Conservation (phyloP, 163 green algal genomes). For the Chlamydomonas reinhardtii region DNA sequence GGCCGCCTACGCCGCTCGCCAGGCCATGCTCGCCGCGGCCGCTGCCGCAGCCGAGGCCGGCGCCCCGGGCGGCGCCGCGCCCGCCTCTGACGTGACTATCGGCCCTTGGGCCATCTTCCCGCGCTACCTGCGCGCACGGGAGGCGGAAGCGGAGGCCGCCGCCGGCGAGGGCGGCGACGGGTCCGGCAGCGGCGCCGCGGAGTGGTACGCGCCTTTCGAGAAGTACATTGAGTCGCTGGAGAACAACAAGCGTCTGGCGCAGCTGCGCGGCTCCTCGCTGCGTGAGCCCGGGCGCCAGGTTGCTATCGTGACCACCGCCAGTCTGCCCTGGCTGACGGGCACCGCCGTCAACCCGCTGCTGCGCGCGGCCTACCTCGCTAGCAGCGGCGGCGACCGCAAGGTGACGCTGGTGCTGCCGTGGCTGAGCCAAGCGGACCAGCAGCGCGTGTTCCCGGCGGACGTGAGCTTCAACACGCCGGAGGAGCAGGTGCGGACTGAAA, state of each 20-base stretch:
- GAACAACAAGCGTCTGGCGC: constrained; percentile 37
- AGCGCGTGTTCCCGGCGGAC: constrained; percentile 86
- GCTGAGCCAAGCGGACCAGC: constrained; percentile 90
- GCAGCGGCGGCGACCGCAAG: constrained; percentile 59
- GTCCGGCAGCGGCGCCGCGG: not conserved
- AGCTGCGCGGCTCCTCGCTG: constrained; percentile 64
- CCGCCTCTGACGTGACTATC: constrained; percentile 26
- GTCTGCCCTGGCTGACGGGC: constrained; percentile 98
- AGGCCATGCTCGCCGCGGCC: too few species aligned
- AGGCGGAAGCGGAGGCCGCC: constrained; percentile 30
- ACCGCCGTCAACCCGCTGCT: constrained; percentile 98
- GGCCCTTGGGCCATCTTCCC: constrained; percentile 61
- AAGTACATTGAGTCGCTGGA: constrained; percentile 51
- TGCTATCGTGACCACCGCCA: constrained; percentile 97
- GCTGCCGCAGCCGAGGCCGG: too few species aligned
- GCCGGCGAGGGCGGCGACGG: not conserved
- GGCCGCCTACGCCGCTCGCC: too few species aligned
- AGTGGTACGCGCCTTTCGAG: constrained; percentile 50
- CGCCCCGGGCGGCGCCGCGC: not conserved
- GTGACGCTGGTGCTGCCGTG: constrained; percentile 98
- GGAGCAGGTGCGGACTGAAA: constrained; percentile 56
- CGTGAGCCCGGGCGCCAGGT: constrained; percentile 83
- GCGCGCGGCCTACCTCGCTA: constrained; percentile 73
- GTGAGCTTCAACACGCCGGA: constrained; percentile 91
- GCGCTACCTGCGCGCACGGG: constrained; percentile 55